These are phyloP conservation scores for Aaosphaeria arxii DNA, from an alignment of 2,329 filamentous ascomycete genomes.

Conservation along the genomic window DNA sequence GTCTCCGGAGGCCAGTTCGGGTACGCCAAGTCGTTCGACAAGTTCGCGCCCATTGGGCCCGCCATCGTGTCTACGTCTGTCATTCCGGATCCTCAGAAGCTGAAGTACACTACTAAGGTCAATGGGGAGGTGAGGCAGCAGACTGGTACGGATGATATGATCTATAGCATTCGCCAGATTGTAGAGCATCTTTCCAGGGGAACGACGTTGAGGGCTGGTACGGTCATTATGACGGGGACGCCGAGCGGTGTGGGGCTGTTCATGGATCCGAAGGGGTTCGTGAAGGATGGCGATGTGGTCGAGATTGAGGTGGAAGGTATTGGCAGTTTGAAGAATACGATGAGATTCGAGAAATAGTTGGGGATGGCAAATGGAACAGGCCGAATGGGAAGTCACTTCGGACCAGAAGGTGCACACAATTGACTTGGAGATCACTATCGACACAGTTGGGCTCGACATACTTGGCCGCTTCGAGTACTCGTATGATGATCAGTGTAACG, in stretches of 20 bases:
- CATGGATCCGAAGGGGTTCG: slow-evolving; percentile 36
- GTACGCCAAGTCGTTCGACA: slow-evolving; percentile 45
- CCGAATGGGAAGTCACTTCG: not conserved
- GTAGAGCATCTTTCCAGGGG: slow-evolving; percentile 44
- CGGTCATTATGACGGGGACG: slow-evolving; percentile 52
- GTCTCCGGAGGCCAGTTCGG: slow-evolving; percentile 37
- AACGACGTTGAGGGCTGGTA: slow-evolving; percentile 47
- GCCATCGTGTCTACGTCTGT: slow-evolving; percentile 32
- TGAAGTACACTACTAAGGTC: slow-evolving; percentile 39
- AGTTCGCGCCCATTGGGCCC: slow-evolving; percentile 45
- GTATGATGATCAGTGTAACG: too few relatives aligned
- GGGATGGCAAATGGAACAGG: not conserved
- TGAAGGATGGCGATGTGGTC: slow-evolving; percentile 34
- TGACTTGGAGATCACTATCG: too few relatives aligned
- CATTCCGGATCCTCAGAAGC: slow-evolving; percentile 30
- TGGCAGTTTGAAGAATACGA: slow-evolving; percentile 32
- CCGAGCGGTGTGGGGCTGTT: slow-evolving; percentile 40
- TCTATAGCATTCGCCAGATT: slow-evolving; percentile 43
- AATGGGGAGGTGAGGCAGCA: slow-evolving; percentile 46
- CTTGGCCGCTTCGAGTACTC: too few relatives aligned
- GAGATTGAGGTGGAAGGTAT: slow-evolving; percentile 34
- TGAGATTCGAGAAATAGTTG: slow-evolving; percentile 23
- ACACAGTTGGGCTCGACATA: too few relatives aligned
- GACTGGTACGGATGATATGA: slow-evolving; percentile 46
- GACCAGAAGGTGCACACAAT: too few relatives aligned